These are phyloP conservation scores for Raphanus raphanistrum DNA, from an alignment of 345 rosid species.

Conservation along the genomic window DNA sequence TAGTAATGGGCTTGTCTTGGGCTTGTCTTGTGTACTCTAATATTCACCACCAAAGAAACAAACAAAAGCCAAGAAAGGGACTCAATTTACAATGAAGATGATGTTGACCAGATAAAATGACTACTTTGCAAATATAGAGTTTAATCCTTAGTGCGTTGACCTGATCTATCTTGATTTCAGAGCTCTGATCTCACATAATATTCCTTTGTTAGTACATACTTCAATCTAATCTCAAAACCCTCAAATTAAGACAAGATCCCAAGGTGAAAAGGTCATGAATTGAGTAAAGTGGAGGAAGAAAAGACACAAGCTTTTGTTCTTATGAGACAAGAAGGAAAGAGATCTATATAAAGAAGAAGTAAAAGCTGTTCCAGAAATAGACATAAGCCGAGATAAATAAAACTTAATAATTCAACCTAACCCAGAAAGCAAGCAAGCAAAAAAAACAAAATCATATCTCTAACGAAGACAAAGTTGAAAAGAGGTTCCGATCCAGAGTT, in stretches of 20 bases:
- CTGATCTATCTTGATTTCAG: background rate
- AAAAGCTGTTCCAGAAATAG: slow-evolving; percentile 20
- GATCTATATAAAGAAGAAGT: slow-evolving; percentile 18
- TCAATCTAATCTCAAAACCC: background rate
- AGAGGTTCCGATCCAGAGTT: slow-evolving; percentile 21
- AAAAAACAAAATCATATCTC: background rate
- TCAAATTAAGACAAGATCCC: slow-evolving; percentile 10
- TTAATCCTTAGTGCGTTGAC: slow-evolving; percentile 23
- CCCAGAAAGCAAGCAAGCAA: slow-evolving; percentile 8
- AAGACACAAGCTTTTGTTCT: background rate
- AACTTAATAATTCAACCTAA: slow-evolving; percentile 9
- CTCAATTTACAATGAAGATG: slow-evolving; percentile 6
- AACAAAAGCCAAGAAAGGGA: background rate
- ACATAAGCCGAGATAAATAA: slow-evolving; percentile 4
- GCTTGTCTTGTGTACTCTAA: too few relatives aligned
- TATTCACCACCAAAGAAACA: too few relatives aligned
- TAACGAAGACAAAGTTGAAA: background rate
- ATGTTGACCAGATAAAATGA: background rate
- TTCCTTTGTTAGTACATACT: background rate
- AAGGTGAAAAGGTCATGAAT: slow-evolving; percentile 22
- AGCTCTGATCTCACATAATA: slow-evolving; percentile 12
- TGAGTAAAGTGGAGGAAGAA: background rate
- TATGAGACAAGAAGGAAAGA: slow-evolving; percentile 28
- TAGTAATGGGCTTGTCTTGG: too few relatives aligned
- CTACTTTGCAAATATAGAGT: background rate